Evolutionary conservation across 1,284 basidiomycete genomes (phyloP), one percentile per base, ranked within the genome.

Genomic region (Tilletia walkeri): DNA sequence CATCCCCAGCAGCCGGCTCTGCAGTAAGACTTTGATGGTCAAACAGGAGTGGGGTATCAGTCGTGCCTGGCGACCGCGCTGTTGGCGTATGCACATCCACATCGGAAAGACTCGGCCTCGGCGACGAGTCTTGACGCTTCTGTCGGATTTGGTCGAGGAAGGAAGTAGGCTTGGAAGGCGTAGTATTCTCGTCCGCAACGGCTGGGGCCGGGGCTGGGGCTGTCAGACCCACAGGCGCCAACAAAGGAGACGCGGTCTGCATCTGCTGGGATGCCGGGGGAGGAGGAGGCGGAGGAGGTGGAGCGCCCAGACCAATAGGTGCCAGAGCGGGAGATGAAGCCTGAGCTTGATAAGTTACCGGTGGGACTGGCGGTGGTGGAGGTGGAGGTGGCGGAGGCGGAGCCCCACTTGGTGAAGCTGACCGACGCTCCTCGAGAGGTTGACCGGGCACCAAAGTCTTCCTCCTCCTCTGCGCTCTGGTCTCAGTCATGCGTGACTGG

Each of bases 401-500:
- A 30, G 24, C 24, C 24, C 24, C 24, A 2, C 24, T 30, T 30
- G 24, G 74, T 30, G 78, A 68, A 9, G 75, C 69, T 5, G 70
- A 67, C 20, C 66, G 65, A 34, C 34, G 36, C n/a, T 70, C 39
- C 9, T 48, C 63, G 36, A 41, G 63, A 9, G 63, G 45, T 36
- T 53, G 47, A n/a, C 24, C 45, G 5, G 36, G 50, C 34, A 49
- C 59, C 39, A 41, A 20, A 50, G 70, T 65, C 47, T 65, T 68
- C 66, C 65, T 74, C 66, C 53, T 14, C 77, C 69, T n/a, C 75
- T 77, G 24, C 74, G 56, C 78, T 38, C 80, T 70, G 1, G 81
- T 80, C 63, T 82, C 78, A 12, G 71, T 77, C 81, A 83, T 83
- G 10, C 81, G 72, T 7, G 73, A 74, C 34, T 80, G 77, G 66